Base-by-base conservation (phyloP, 371 early-diverging fungal species). In the Actinomortierella wolfii region DNA sequence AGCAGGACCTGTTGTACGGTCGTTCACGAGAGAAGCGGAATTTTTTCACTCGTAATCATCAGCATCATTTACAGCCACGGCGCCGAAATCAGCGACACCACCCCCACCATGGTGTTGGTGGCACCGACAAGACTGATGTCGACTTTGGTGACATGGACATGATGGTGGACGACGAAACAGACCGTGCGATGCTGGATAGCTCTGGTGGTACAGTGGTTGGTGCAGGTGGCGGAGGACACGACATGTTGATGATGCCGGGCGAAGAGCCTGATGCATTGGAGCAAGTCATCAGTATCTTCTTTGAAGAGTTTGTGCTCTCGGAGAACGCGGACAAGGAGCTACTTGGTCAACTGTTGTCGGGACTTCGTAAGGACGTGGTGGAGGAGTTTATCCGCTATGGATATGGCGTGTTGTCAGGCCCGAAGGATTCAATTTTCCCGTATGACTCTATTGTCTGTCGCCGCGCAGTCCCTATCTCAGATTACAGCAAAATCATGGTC, bases 211-310 rank as follows among this genome's bases (percentile, higher is more conserved):
- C 34, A 17, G 28, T 49, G 4, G 5, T 57, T 25, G 57, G 68
- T 13, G 39, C 56, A 28, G 45, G 55, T 18, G 34, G 53, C 15
- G n/a, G 51, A 48, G 23, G 21, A n/a, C 15, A 17, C 21, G 53
- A 49, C 47, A 45, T 25, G n/a, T n/a, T n/a, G n/a, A n/a, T n/a
- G n/a, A n/a, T 34, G 34, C 34, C 11, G 34, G 34, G 34, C 34
- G 34, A 34, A 11, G 34, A 34, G 11, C 34, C 34, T 4, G 73
- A 73, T 25, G 45, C 57, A 3, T 63, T 86, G 20, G 81, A 81
- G 18, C 68, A 73, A 18, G 78, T 86, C 77, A 84, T 86, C 0
- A 74, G 76, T 9, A 81, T 81, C 49, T 83, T 83, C 51, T 86
- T 82, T 45, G 78, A 83, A 49, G 78, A 82, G 20, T 81, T 82